Evolutionary conservation across 169 alveolate species (phyloP), one percentile per base, ranked within the genome.

Genomic region (Eimeria praecox): DNA sequence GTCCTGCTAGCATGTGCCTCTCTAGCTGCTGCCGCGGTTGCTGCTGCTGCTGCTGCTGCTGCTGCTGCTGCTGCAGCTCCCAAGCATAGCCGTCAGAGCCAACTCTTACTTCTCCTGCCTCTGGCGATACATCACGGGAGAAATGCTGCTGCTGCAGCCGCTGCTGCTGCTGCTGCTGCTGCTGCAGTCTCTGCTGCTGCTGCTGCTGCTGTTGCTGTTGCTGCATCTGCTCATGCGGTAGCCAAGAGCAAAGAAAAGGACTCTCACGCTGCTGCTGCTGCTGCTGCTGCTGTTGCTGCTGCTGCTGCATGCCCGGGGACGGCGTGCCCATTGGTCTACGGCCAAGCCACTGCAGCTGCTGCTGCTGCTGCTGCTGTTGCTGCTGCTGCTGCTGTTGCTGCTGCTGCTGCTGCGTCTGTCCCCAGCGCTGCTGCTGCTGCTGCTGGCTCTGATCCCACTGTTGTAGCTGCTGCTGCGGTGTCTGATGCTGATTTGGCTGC

Each of bases 101-200:
- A 9, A 1, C 8, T 12, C 46, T 40, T 71, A 71, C 8, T 38
- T 9, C 83, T 14, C 83, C 83, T 14, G 83, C 83, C 46, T 71
- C 83, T 71, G 49, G 83, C 20, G 83, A 71, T 35, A 30, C 83
- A 6, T 71, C 83, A 12, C 44, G 83, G 6, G 30, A 35, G 44
- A 14, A 38, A 6, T 35, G 83, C 42, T 30, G 83, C 83, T 30
- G 83, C 83, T 38, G 83, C 49, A 10, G 83, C 22, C 46, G 52
- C 24, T 35, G 83, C 83, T 71, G 83, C 83, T 30, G 83, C 83
- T 71, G 83, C 83, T 30, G 83, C 44, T 71, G 46, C 83, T 71
- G 46, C 49, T 71, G 83, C 83, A 3, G 33, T 38, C 30, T 24
- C 46, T 35, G 83, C 82, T 71, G 82, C 83, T 71, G 83, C 46